Base-by-base conservation (phyloP, 768 basidiomycete species). In the Agrocybe pediades region DNA sequence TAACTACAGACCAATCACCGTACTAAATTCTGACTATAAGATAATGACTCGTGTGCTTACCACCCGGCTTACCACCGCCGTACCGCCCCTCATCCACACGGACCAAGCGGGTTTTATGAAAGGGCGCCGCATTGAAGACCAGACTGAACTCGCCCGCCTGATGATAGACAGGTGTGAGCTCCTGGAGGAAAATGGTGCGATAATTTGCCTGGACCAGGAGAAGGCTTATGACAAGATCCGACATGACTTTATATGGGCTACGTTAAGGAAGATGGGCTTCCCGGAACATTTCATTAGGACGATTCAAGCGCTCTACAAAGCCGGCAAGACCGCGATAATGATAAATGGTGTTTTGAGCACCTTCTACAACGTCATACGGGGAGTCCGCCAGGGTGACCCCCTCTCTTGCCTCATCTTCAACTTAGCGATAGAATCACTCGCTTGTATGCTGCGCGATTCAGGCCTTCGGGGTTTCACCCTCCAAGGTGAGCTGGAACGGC, bases 41-140 rank as follows among this genome's bases (percentile, higher is more conserved):
- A 54, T 71, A 0, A 55, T 71, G 13, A 72, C 72, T 2, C 62
- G 63, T 30, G 53, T 29, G 0, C 59, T 74, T 0, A 53, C 70
- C 0, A 54, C 41, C 1, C 49, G 52, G 29, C 61, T 73, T 1
- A 46, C 60, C 0, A 25, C 46, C 9, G 51, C 55, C 9, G 65
- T 51, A 0, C 55, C 55, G 0, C 9, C 15, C 2, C 20, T 73
- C 0, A 63, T 78, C 0, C 71, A 77, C 53, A 15, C 15, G 1
- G 58, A 71, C 60, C 77, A 78, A 54, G 67, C 75, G 0, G 76
- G 76, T 0, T 79, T 80, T 21, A 60, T 80, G 0, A 60, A 50
- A 9, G 67, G 65, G 0, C n/a, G 71, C 4, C 44, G 54, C 0
- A 74, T 79, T 1, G 59, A 56, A 0, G 65, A 77, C 60, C 73